A percentile compares a stretch with the other conserved stretches of the same genome.
These are phyloP conservation scores for Durio zibethinus DNA, from an alignment of 345 rosid species.

Conservation along the genomic window DNA sequence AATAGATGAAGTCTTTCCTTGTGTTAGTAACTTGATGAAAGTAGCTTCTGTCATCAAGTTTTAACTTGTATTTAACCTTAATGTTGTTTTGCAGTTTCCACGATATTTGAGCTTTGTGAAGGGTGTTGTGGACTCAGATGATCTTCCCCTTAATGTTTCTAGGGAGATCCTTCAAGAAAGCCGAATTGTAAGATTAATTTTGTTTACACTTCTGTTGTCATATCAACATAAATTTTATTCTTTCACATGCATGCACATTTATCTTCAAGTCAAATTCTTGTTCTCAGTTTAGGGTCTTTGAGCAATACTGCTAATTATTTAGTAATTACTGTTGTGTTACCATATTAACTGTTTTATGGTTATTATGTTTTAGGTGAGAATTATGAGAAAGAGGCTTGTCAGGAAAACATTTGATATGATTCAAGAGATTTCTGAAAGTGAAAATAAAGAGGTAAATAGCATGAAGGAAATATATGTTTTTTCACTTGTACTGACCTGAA, in stretches of 20 bases:
- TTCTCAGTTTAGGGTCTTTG: neutral
- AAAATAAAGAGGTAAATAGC: conserved; percentile 74
- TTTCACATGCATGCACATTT: neutral
- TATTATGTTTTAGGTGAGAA: conserved; percentile 56
- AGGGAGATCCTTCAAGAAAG: conserved; percentile 98
- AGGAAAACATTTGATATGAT: conserved; percentile 97
- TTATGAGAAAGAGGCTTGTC: conserved; percentile 97
- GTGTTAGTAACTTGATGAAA: neutral
- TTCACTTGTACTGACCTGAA: neutral
- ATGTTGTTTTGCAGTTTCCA: conserved; percentile 63
- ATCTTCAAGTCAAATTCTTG: neutral
- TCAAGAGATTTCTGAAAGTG: conserved; percentile 80
- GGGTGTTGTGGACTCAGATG: conserved; percentile 93
- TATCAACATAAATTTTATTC: neutral
- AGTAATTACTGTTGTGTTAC: neutral
- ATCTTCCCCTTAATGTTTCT: conserved; percentile 96
- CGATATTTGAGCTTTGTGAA: conserved; percentile 95
- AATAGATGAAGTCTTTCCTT: neutral
- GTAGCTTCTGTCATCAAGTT: neutral
- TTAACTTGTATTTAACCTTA: neutral
- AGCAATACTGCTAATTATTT: neutral
- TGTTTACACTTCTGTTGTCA: neutral
- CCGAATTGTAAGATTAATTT: conserved; percentile 52
- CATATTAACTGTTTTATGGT: conserved; percentile 2
- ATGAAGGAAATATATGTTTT: neutral